phyloP scores from a whole-genome alignment of 2,329 filamentous ascomycete species.

The Aspergillus arachidicola region DNA sequence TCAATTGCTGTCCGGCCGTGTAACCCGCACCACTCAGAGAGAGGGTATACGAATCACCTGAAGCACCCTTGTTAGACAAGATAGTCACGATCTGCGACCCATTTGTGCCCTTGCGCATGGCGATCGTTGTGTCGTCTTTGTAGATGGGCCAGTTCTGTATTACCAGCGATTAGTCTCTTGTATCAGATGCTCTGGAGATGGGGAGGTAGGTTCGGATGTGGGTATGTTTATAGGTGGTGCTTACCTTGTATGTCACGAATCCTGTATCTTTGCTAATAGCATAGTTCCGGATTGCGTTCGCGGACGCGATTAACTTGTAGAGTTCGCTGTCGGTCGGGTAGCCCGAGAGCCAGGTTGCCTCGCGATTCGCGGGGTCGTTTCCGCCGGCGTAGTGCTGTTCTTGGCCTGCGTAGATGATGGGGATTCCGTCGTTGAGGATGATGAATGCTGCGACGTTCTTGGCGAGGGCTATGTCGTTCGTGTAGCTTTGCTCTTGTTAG shows the following conservation, averaged over 20 bases:
- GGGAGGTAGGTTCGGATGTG: too few species aligned
- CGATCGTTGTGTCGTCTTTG: constrained; percentile 46
- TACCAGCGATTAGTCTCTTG: neutral
- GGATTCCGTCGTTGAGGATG: constrained; percentile 63
- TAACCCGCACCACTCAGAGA: constrained; percentile 29
- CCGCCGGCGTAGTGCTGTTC: constrained; percentile 64
- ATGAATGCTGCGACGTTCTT: constrained; percentile 65
- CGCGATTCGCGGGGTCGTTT: constrained; percentile 55
- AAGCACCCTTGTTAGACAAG: constrained; percentile 46
- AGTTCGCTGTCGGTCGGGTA: constrained; percentile 52
- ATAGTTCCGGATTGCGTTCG: constrained; percentile 56
- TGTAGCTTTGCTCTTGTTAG: constrained; percentile 22
- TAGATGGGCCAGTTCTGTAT: constrained; percentile 45
- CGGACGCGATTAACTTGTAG: constrained; percentile 51
- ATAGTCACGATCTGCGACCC: constrained; percentile 45
- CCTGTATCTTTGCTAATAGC: constrained; percentile 40
- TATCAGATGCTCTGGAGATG: too few species aligned
- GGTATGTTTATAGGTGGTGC: neutral
- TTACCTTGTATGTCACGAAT: constrained; percentile 45
- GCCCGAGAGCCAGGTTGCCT: constrained; percentile 59
- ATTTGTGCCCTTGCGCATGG: constrained; percentile 46
- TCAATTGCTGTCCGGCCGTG: constrained; percentile 25
- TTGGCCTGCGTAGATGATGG: constrained; percentile 68
- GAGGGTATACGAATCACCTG: constrained; percentile 28
- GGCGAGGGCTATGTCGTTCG: constrained; percentile 47